A percentile compares a stretch with the other conserved stretches of the same genome.
phyloP scores from a whole-genome alignment of 2,329 filamentous ascomycete species.

The Coniochaeta prunicola region DNA sequence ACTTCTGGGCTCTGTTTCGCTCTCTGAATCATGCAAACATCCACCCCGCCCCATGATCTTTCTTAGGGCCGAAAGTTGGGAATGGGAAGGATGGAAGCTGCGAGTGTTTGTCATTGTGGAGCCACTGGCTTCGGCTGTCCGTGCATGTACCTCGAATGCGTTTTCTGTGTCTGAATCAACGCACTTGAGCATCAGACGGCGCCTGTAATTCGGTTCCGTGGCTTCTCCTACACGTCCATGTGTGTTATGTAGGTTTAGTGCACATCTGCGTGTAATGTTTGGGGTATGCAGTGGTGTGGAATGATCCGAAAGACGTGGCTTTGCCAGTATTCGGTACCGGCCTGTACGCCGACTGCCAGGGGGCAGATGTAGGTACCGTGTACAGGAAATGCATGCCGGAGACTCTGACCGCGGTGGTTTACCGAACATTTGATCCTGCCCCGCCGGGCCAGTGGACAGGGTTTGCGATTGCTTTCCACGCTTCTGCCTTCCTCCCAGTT shows the following conservation, averaged over 20 bases:
- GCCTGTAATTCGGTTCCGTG: neutral
- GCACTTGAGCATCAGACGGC: neutral
- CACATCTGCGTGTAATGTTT: neutral
- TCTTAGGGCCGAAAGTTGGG: neutral
- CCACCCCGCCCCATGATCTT: neutral
- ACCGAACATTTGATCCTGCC: neutral
- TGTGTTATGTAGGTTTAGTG: neutral
- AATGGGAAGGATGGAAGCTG: neutral
- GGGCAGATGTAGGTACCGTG: neutral
- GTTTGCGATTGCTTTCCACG: conserved; percentile 18
- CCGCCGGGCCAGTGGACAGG: conserved; percentile 6
- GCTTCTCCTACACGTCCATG: neutral
- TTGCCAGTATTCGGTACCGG: neutral
- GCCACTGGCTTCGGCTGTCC: neutral
- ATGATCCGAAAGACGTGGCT: neutral
- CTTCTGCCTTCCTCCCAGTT: conserved; percentile 18
- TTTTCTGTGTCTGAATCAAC: neutral
- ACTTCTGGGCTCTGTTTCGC: neutral
- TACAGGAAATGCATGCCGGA: neutral
- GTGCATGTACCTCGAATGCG: neutral
- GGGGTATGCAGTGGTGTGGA: neutral
- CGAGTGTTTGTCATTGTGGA: neutral
- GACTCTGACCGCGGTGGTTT: neutral
- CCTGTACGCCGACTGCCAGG: neutral
- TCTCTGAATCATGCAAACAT: conserved; percentile 1